These are phyloP conservation scores for Echeveria elegans DNA, from an alignment of 164 flowering plant genomes.

Conservation along the genomic window DNA sequence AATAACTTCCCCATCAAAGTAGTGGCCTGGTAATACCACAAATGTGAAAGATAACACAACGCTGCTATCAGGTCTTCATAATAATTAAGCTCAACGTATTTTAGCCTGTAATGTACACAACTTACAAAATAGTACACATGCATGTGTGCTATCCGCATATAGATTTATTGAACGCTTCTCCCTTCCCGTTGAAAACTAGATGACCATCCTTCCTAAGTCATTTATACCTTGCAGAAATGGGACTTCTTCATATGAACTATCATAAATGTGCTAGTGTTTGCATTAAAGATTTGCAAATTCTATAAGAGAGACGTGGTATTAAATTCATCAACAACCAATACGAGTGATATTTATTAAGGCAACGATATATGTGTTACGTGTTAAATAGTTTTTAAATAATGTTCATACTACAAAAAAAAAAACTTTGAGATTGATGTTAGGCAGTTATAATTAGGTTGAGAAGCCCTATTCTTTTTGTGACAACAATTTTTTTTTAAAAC, in stretches of 20 bases:
- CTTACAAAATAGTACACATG: not conserved
- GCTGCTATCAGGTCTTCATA: not conserved
- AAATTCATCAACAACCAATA: conserved; percentile 3
- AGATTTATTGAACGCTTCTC: not conserved
- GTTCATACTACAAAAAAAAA: no score
- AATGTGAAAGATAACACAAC: not conserved
- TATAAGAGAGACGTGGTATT: not conserved
- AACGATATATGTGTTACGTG: not conserved
- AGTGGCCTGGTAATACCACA: not conserved
- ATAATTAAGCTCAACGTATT: not conserved
- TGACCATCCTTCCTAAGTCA: not conserved
- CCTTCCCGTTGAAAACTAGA: not conserved
- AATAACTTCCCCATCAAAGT: not conserved
- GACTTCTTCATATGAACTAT: not conserved
- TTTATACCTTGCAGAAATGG: not conserved
- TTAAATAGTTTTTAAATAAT: no score
- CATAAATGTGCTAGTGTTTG: not conserved
- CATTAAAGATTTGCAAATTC: not conserved
- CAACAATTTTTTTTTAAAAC: no score
- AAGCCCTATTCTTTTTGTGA: no score
- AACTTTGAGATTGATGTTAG: not conserved
- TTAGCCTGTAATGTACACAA: not conserved
- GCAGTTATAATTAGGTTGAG: not conserved
- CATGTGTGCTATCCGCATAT: not conserved
- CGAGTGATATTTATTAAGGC: not conserved